Evolutionary conservation across 306 rosid species (phyloP).

Genomic region (Geum urbanum): DNA sequence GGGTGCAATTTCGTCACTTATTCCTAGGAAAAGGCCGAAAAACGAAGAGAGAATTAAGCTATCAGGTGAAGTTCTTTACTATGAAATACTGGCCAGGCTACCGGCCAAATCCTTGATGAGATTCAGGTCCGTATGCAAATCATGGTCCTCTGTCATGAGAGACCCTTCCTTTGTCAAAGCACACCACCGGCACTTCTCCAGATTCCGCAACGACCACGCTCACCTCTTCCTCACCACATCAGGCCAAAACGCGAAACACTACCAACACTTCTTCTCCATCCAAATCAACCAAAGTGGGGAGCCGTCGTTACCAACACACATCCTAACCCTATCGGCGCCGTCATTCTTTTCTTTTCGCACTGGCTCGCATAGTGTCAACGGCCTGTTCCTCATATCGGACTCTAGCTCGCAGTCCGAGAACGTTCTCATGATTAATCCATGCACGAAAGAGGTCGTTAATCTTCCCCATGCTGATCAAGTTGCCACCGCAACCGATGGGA

Average conservation of each 20-base stretch:
- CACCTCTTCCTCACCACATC: background rate
- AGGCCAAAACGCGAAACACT: background rate
- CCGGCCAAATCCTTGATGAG: conserved; percentile 3
- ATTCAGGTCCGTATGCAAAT: conserved; percentile 2
- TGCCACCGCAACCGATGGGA: no score
- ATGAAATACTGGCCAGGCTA: background rate
- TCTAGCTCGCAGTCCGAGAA: background rate
- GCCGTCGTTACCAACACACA: background rate
- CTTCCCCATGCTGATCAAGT: background rate
- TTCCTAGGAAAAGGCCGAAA: background rate
- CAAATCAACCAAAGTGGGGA: background rate
- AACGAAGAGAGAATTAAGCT: background rate
- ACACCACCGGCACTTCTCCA: background rate
- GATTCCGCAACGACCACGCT: background rate
- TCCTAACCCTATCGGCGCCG: background rate
- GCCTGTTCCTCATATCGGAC: background rate
- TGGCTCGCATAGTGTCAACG: background rate
- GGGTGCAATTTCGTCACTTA: background rate
- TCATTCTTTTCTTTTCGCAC: no score
- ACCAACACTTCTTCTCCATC: background rate
- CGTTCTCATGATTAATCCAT: background rate
- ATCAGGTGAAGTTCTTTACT: background rate
- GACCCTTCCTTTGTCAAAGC: conserved; percentile 1
- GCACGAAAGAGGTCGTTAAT: background rate
- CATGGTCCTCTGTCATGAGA: background rate